Conservation (phyloP, 441 rosid species). For the Mallotus repandus region DNA sequence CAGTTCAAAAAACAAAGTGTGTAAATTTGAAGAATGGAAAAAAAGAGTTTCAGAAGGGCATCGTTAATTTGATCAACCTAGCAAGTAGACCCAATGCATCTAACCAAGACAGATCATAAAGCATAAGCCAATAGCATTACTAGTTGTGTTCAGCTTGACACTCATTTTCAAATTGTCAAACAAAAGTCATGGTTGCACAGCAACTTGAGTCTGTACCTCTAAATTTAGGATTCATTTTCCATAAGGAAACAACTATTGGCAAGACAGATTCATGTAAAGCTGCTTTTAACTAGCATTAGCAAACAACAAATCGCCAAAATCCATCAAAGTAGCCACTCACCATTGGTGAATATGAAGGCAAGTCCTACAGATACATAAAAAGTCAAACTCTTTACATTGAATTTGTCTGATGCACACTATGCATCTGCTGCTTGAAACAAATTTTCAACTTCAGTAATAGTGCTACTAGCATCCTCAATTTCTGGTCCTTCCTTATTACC, state of each 20-base stretch:
- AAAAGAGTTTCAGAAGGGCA: neutral
- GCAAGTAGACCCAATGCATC: neutral
- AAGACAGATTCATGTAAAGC: too few relatives aligned
- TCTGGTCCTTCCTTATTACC: constrained; percentile 53
- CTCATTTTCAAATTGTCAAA: neutral
- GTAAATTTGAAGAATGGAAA: neutral
- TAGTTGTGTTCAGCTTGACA: neutral
- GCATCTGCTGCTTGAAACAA: constrained; percentile 54
- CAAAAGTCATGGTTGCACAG: neutral
- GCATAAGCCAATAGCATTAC: neutral
- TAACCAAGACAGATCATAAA: neutral
- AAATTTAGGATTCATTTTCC: too few relatives aligned
- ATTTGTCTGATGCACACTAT: constrained; percentile 19
- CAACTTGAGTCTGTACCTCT: too few relatives aligned
- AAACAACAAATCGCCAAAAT: too few relatives aligned
- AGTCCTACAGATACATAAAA: constrained; percentile 2
- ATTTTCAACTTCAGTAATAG: constrained; percentile 47
- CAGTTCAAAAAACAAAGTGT: neutral
- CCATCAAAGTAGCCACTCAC: too few relatives aligned
- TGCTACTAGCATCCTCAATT: constrained; percentile 58
- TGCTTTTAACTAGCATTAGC: too few relatives aligned
- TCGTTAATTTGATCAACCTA: neutral
- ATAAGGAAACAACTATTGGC: too few relatives aligned
- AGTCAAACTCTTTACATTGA: constrained; percentile 15
- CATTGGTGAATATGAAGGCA: constrained; percentile 1